These are phyloP conservation scores for Exophiala oligosperma DNA, from an alignment of 2,329 filamentous ascomycete genomes.

Conservation along the genomic window DNA sequence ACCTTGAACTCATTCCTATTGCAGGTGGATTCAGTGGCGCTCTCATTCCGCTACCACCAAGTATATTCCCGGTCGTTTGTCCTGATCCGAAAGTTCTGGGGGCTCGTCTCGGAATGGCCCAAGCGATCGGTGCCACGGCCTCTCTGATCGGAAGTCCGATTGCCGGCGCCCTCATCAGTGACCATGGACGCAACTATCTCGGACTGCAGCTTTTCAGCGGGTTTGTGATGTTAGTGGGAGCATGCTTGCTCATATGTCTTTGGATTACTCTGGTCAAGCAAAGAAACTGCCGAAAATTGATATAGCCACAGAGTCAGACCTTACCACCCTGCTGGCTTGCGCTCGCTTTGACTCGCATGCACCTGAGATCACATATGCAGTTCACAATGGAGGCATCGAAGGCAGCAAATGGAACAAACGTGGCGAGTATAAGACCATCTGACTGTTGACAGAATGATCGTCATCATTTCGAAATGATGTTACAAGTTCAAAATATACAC, in stretches of 20 bases:
- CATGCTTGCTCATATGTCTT: constrained; percentile 32
- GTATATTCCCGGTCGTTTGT: constrained; percentile 53
- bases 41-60: constrained; percentile 63
- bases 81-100: constrained; percentile 47
- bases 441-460: too few relatives aligned
- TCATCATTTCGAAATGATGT: too few relatives aligned
- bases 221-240: constrained; percentile 41
- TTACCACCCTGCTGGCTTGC: neutral
- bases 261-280: constrained; percentile 27
- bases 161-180: constrained; percentile 47
- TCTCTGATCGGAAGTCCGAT: constrained; percentile 51
- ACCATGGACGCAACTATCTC: constrained; percentile 36
- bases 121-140: constrained; percentile 49
- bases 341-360: too few relatives aligned
- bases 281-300: constrained; percentile 16
- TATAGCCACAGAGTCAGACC: constrained; percentile 5
- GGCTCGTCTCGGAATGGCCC: constrained; percentile 52
- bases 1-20: too few relatives aligned
- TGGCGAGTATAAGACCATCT: too few relatives aligned
- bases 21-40: constrained; percentile 57
- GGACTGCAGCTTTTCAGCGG: constrained; percentile 50
- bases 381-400: too few relatives aligned
- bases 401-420: neutral
- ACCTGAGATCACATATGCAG: too few relatives aligned
- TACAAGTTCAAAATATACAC: too few relatives aligned